Percentiles rank a stretch among this genome's conserved stretches.
These are phyloP conservation scores for Trichomonas gallinae DNA, from an alignment of 208 protist species.

Conservation along the genomic window DNA sequence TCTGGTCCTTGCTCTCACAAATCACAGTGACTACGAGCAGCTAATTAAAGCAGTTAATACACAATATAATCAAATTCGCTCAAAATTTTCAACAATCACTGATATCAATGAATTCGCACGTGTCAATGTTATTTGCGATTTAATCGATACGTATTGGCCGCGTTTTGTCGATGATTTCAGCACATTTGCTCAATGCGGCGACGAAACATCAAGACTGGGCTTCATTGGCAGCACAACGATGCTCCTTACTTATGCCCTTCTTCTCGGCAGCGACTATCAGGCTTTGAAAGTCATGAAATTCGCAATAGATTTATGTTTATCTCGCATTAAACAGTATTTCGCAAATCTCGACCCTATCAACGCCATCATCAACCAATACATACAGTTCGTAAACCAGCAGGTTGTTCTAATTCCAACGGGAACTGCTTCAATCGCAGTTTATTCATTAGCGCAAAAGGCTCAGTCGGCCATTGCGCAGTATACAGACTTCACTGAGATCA, in stretches of 20 bases:
- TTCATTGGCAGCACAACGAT: background rate
- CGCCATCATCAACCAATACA: background rate
- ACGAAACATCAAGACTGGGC: background rate
- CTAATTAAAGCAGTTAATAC: background rate
- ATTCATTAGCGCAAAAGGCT: background rate
- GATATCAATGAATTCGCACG: background rate
- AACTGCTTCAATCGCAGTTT: background rate
- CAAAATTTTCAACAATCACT: background rate
- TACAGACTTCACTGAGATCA: background rate
- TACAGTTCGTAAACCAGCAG: background rate
- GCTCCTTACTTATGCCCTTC: background rate
- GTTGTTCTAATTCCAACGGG: background rate
- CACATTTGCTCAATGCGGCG: background rate
- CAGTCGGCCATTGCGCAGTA: background rate
- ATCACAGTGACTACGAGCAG: background rate
- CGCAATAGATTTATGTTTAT: background rate
- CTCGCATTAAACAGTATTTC: background rate
- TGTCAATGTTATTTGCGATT: background rate
- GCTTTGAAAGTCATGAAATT: background rate
- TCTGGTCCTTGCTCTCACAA: background rate
- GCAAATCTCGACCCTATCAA: background rate
- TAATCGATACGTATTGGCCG: background rate
- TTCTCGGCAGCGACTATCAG: background rate
- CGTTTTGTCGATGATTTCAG: background rate
- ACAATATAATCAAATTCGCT: background rate